Conservation (phyloP, 2,329 filamentous ascomycete species). For the Aspergillus ibericus region DNA sequence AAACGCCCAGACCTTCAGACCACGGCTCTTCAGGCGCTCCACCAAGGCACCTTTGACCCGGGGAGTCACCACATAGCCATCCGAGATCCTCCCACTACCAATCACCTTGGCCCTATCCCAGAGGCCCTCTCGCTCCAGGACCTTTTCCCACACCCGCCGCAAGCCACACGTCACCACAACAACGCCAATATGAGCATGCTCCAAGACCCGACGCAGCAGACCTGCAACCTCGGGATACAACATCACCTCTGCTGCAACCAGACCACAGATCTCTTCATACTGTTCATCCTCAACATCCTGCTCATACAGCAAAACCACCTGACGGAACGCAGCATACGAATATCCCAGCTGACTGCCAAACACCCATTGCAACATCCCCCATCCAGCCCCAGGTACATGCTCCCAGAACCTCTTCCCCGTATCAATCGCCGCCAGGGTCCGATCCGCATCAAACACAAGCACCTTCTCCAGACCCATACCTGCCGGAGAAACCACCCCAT, state of each 20-base stretch:
- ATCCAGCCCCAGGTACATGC: slow-evolving; percentile 5
- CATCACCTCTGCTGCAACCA: slow-evolving; percentile 43
- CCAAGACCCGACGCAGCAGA: slow-evolving; percentile 41
- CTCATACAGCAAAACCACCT: slow-evolving; percentile 56
- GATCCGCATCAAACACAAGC: slow-evolving; percentile 61
- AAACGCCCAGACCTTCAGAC: slow-evolving; percentile 54
- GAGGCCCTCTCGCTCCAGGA: slow-evolving; percentile 50
- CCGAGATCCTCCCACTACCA: slow-evolving; percentile 50
- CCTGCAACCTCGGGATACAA: slow-evolving; percentile 52
- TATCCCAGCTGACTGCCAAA: slow-evolving; percentile 53
- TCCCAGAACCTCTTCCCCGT: slow-evolving; percentile 19
- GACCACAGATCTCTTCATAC: slow-evolving; percentile 50
- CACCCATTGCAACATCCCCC: slow-evolving; percentile 41
- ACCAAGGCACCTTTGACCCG: slow-evolving; percentile 54
- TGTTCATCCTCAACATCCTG: slow-evolving; percentile 37
- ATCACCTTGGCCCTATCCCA: slow-evolving; percentile 51
- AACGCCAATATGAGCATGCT: slow-evolving; percentile 42
- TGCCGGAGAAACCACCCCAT: slow-evolving; percentile 22
- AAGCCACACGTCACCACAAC: slow-evolving; percentile 60
- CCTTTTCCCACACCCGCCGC: slow-evolving; percentile 55
- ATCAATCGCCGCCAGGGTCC: slow-evolving; percentile 49
- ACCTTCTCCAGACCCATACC: slow-evolving; percentile 43
- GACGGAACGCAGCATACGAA: slow-evolving; percentile 56
- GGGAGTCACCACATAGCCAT: slow-evolving; percentile 54
- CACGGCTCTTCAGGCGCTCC: slow-evolving; percentile 36